phyloP scores from a whole-genome alignment of 2,329 filamentous ascomycete genomes.

The Chrysoporthe austroafricana region DNA sequence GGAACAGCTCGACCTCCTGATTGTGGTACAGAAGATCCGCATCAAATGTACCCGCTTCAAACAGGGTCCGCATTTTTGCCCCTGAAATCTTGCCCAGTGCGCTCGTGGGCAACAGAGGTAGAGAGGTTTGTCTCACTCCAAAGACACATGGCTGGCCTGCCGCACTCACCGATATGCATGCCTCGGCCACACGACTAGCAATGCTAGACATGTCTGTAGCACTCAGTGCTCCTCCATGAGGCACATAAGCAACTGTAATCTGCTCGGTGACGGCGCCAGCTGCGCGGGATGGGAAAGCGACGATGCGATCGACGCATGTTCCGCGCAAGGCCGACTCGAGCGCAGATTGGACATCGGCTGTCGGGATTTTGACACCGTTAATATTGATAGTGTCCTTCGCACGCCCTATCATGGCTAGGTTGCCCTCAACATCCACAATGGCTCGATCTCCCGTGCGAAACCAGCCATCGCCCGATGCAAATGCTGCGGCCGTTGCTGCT shows the following conservation, averaged over 20 bases:
- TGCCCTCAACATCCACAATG: slow-evolving; percentile 39
- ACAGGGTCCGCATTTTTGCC: slow-evolving; percentile 2
- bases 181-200: slow-evolving; percentile 24
- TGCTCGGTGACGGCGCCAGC: slow-evolving; percentile 8
- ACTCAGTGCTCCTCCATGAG: slow-evolving; percentile 29
- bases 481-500: slow-evolving; percentile 58
- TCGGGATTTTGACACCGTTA: slow-evolving; percentile 49
- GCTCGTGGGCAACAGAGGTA: slow-evolving; percentile 16
- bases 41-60: slow-evolving; percentile 15
- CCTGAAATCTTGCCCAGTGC: slow-evolving; percentile 14
- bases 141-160: slow-evolving; percentile 14
- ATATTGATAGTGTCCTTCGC: slow-evolving; percentile 50
- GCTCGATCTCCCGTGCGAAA: slow-evolving; percentile 47
- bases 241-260: slow-evolving; percentile 2
- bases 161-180: slow-evolving; percentile 9
- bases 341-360: slow-evolving; percentile 43
- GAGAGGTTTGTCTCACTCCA: slow-evolving; percentile 18
- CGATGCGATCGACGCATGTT: slow-evolving; percentile 33
- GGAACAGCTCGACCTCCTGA: too few relatives aligned
- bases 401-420: slow-evolving; percentile 43
- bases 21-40: background rate
- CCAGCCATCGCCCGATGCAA: slow-evolving; percentile 52
- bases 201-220: too few relatives aligned
- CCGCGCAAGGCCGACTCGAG: slow-evolving; percentile 41
- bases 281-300: slow-evolving; percentile 13